These are phyloP conservation scores for Aspergillus sp. DNA, from an alignment of 2,329 filamentous ascomycete species.

Conservation along the genomic window DNA sequence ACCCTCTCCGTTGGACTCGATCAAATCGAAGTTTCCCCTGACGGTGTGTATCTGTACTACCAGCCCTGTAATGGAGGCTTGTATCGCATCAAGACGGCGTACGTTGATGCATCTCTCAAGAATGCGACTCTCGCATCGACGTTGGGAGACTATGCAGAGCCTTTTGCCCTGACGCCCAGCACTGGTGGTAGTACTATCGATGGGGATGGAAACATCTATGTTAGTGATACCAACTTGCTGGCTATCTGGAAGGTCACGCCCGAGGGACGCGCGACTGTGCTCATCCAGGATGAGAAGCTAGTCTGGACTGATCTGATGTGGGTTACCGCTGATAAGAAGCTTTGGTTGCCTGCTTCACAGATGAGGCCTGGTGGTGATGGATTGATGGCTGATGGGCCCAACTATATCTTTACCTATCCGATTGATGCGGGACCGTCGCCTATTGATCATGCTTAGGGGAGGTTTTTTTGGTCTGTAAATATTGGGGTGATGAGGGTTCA, in stretches of 20 bases:
- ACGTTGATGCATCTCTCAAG: conserved; percentile 22
- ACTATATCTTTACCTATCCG: conserved; percentile 9
- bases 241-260: conserved; percentile 14
- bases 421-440: conserved; percentile 4
- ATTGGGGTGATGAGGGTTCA: neutral
- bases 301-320: conserved; percentile 13
- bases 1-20: conserved; percentile 12
- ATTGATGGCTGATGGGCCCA: conserved; percentile 8
- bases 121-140: conserved; percentile 24
- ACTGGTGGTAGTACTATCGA: conserved; percentile 45
- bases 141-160: conserved; percentile 13
- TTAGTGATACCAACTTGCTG: conserved; percentile 35
- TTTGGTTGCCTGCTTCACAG: conserved; percentile 12
- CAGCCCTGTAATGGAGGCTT: conserved; percentile 41
- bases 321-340: conserved; percentile 6
- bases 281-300: conserved; percentile 8
- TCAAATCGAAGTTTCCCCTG: conserved; percentile 44
- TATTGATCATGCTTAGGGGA: conserved; percentile 5
- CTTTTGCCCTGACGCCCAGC: conserved; percentile 38
- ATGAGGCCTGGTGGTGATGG: conserved; percentile 6
- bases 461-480: neutral
- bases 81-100: conserved; percentile 37
- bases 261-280: conserved; percentile 1
- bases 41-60: conserved; percentile 40
- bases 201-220: conserved; percentile 41